A percentile compares a stretch with the other conserved stretches of the same genome.
phyloP scores from a whole-genome alignment of 768 basidiomycete species.

The Obba rivulosa region DNA sequence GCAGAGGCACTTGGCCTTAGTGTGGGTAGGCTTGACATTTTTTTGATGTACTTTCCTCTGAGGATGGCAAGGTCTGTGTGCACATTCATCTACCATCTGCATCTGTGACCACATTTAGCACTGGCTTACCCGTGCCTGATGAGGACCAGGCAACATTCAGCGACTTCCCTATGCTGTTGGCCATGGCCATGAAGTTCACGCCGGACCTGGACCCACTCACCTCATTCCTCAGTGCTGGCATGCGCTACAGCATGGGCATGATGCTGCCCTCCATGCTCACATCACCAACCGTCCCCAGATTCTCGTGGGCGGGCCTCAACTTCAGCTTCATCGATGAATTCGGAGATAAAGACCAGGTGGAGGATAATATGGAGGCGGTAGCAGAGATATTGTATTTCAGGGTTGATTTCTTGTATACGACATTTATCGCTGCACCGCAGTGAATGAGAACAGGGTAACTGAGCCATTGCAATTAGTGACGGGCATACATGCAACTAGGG shows the following conservation, averaged over 20 bases:
- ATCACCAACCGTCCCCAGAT: neutral
- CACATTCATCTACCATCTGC: conserved; percentile 54
- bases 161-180: conserved; percentile 11
- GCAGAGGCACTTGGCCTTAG: conserved; percentile 39
- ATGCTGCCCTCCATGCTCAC: neutral
- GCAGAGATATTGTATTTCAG: too few relatives aligned
- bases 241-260: conserved; percentile 9
- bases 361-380: too few relatives aligned
- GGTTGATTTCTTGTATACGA: too few relatives aligned
- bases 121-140: conserved; percentile 19
- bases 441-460: too few relatives aligned
- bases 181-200: conserved; percentile 8
- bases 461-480: too few relatives aligned
- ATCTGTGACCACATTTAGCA: conserved; percentile 29
- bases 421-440: too few relatives aligned
- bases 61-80: conserved; percentile 70
- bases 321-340: conserved; percentile 14
- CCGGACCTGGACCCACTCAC: conserved; percentile 28
- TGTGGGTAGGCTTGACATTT: conserved; percentile 55
- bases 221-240: conserved; percentile 56
- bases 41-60: conserved; percentile 62
- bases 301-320: conserved; percentile 3
- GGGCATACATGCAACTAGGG: too few relatives aligned
- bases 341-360: too few relatives aligned
- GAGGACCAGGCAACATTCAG: conserved; percentile 28